Conservation (phyloP, 148 eudicot genomes). For the Pharnaceum exiguum region DNA sequence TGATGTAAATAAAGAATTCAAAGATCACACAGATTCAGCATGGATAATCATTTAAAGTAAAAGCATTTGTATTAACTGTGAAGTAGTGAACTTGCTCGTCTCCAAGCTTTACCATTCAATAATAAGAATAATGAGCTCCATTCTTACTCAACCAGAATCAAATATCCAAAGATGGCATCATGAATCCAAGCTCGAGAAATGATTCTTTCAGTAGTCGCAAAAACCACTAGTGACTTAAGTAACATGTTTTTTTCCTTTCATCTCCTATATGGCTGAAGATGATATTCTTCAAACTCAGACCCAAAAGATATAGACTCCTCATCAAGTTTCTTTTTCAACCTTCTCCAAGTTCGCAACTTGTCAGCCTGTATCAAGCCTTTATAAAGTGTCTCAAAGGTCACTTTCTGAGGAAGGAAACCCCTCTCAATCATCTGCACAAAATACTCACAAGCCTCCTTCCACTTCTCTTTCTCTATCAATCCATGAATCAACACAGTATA, state of each 20-base stretch:
- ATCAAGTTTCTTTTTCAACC: slow-evolving; percentile 89
- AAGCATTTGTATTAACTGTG: too few relatives aligned
- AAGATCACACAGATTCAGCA: too few relatives aligned
- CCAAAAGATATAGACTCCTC: slow-evolving; percentile 79
- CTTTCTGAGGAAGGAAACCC: slow-evolving; percentile 84
- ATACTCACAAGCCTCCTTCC: slow-evolving; percentile 74
- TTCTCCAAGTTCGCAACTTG: slow-evolving; percentile 87
- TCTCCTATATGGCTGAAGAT: slow-evolving; percentile 76
- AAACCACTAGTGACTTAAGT: background rate
- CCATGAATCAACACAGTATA: slow-evolving; percentile 81
- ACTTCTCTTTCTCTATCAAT: slow-evolving; percentile 66
- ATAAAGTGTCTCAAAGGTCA: slow-evolving; percentile 86
- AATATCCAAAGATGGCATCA: too few relatives aligned
- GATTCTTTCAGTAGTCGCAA: too few relatives aligned
- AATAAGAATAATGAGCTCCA: too few relatives aligned
- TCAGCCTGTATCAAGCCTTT: slow-evolving; percentile 80
- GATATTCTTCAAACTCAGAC: slow-evolving; percentile 72
- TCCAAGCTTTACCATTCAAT: too few relatives aligned
- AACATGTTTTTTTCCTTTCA: slow-evolving; percentile 21
- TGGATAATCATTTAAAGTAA: too few relatives aligned
- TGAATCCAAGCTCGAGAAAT: too few relatives aligned
- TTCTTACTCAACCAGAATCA: too few relatives aligned
- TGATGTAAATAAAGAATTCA: too few relatives aligned
- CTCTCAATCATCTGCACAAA: slow-evolving; percentile 94
- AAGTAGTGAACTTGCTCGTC: too few relatives aligned